Percentiles rank a stretch among this genome's conserved stretches.
These are phyloP conservation scores for Penicillium palitans DNA, from an alignment of 2,329 filamentous ascomycete genomes.

Conservation along the genomic window DNA sequence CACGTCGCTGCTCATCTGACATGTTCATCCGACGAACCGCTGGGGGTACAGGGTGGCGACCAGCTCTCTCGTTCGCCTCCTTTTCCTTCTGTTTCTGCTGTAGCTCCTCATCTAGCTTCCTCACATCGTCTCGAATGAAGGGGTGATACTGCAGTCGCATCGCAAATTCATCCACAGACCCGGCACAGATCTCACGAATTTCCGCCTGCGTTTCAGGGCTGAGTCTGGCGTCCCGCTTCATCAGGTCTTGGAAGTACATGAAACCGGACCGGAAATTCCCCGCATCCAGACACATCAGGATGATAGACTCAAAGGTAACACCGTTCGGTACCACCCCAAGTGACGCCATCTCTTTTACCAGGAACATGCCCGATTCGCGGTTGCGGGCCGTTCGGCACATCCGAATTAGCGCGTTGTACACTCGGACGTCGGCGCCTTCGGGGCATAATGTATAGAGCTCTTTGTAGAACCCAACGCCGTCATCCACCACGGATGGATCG, in stretches of 20 bases:
- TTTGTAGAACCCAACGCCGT: slow-evolving; percentile 63
- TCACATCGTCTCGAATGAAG: slow-evolving; percentile 20
- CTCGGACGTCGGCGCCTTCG: slow-evolving; percentile 45
- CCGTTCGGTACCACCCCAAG: slow-evolving; percentile 55
- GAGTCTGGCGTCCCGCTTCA: slow-evolving; percentile 31
- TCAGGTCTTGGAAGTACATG: slow-evolving; percentile 42
- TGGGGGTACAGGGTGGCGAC: slow-evolving; percentile 5
- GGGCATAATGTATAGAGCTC: slow-evolving; percentile 55
- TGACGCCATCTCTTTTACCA: slow-evolving; percentile 62
- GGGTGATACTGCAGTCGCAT: slow-evolving; percentile 34
- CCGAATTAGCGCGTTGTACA: slow-evolving; percentile 62
- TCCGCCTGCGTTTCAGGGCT: slow-evolving; percentile 26
- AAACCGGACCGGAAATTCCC: slow-evolving; percentile 39
- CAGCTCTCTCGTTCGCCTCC: slow-evolving; percentile 1
- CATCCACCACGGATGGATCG: slow-evolving; percentile 40
- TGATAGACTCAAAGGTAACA: slow-evolving; percentile 63
- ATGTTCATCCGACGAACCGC: slow-evolving; percentile 10
- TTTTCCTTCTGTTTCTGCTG: slow-evolving; percentile 1
- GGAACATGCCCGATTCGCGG: slow-evolving; percentile 60
- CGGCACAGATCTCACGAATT: slow-evolving; percentile 32
- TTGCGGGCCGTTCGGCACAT: slow-evolving; percentile 49
- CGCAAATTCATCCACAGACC: slow-evolving; percentile 35
- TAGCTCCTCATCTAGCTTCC: slow-evolving; percentile 8
- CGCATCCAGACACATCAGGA: slow-evolving; percentile 55
- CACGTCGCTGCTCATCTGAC: slow-evolving; percentile 17